Conservation (phyloP, 228 moss, liverwort and hornwort genomes). For the Sphagnum fallax region DNA sequence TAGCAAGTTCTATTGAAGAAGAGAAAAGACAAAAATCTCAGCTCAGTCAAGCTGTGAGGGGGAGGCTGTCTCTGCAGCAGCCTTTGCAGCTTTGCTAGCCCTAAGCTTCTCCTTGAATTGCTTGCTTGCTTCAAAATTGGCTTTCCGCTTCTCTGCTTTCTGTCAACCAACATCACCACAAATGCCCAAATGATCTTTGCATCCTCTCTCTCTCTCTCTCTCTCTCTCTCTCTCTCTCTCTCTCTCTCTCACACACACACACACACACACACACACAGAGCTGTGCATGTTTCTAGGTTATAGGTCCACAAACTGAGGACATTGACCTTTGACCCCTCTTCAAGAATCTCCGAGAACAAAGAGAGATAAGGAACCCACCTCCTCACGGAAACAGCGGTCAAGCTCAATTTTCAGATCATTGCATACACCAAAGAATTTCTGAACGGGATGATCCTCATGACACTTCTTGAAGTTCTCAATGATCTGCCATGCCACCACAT, state of each 20-base stretch:
- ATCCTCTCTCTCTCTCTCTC: not conserved
- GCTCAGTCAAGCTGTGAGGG: not conserved
- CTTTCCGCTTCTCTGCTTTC: slow-evolving; percentile 83
- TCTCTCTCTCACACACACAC: not conserved
- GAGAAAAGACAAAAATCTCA: not conserved
- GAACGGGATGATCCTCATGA: slow-evolving; percentile 77
- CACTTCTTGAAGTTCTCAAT: slow-evolving; percentile 85
- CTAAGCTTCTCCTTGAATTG: slow-evolving; percentile 79
- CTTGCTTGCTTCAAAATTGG: slow-evolving; percentile 85
- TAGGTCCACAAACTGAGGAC: no score
- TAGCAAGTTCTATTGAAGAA: not conserved
- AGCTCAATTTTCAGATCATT: slow-evolving; percentile 76
- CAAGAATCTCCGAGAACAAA: not conserved
- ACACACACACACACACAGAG: no score
- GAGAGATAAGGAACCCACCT: slow-evolving; percentile 22
- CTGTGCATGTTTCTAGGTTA: no score
- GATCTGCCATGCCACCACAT: slow-evolving; percentile 34
- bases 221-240: not conserved
- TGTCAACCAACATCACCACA: slow-evolving; percentile 7
- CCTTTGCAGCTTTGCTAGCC: slow-evolving; percentile 55
- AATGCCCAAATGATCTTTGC: not conserved
- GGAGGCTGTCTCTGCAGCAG: slow-evolving; percentile 9
- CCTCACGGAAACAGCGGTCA: slow-evolving; percentile 79
- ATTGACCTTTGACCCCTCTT: no score
- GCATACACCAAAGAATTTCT: slow-evolving; percentile 86